Evolutionary conservation across 129 eudicot species (phyloP).

Genomic region (Smallanthus sonchifolius): DNA sequence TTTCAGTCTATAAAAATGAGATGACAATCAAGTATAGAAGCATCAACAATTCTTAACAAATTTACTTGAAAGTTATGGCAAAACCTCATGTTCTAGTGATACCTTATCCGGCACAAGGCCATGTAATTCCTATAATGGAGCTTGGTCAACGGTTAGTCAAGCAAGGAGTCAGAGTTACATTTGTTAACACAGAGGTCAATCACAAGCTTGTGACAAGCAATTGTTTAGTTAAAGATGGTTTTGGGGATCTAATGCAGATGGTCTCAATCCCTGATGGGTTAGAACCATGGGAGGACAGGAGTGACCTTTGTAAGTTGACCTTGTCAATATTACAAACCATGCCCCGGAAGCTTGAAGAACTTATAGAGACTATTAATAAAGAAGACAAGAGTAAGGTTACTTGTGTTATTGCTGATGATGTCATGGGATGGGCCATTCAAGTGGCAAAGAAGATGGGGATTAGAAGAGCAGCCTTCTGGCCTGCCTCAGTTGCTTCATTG

Average conservation of each 20-base stretch:
- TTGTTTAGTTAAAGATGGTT: conserved; percentile 15
- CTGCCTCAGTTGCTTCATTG: conserved; percentile 34
- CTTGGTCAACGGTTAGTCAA: conserved; percentile 30
- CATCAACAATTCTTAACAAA: background rate
- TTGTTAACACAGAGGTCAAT: conserved; percentile 44
- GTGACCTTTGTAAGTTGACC: conserved; percentile 19
- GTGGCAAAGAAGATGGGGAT: conserved; percentile 36
- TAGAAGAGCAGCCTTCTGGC: conserved; percentile 30
- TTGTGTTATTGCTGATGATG: conserved; percentile 28
- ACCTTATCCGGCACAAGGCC: conserved; percentile 22
- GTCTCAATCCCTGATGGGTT: conserved; percentile 53
- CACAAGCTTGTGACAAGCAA: conserved; percentile 33
- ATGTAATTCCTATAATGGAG: conserved; percentile 23
- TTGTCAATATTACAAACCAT: conserved; percentile 20
- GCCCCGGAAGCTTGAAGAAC: conserved; percentile 35
- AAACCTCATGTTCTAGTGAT: conserved; percentile 29
- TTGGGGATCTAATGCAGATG: conserved; percentile 20
- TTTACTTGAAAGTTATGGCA: background rate
- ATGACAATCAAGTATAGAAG: background rate
- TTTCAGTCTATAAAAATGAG: background rate
- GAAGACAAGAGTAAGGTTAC: background rate
- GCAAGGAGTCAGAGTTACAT: conserved; percentile 38
- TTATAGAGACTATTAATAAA: conserved; percentile 33
- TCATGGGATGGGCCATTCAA: conserved; percentile 33
- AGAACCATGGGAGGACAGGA: conserved; percentile 45